Percentiles rank a stretch among this genome's conserved stretches.
Conservation (phyloP, 1,284 basidiomycete genomes). For the Schizophyllum commune region DNA sequence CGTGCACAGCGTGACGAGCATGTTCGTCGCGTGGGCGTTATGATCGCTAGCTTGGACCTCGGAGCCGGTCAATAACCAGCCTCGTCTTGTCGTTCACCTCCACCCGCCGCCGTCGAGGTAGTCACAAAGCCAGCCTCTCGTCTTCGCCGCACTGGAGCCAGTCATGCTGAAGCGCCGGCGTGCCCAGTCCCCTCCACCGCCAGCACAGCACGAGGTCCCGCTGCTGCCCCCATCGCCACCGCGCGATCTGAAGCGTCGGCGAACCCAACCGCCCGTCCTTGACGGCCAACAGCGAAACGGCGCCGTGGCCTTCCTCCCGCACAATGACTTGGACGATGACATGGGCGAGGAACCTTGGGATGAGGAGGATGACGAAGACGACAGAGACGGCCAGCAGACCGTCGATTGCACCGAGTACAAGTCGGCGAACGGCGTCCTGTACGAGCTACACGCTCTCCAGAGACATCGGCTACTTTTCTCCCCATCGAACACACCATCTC, state of each 20-base stretch:
- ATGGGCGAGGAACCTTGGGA: slow-evolving; percentile 23
- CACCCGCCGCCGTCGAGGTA: no score
- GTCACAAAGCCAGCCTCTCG: neutral
- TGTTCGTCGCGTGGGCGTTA: neutral
- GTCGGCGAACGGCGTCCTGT: slow-evolving; percentile 51
- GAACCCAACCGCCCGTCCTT: slow-evolving; percentile 36
- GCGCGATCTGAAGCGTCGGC: slow-evolving; percentile 37
- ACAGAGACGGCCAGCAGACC: slow-evolving; percentile 13
- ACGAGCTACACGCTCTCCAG: slow-evolving; percentile 59
- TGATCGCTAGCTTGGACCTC: neutral
- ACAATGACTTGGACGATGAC: slow-evolving; percentile 19
- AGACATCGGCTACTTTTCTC: slow-evolving; percentile 50
- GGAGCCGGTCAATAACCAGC: neutral
- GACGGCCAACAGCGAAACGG: slow-evolving; percentile 34
- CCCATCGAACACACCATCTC: slow-evolving; percentile 14
- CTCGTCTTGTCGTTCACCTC: no score
- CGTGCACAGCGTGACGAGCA: no score
- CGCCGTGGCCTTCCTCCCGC: neutral
- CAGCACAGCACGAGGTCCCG: slow-evolving; percentile 20
- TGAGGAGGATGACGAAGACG: slow-evolving; percentile 28
- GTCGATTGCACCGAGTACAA: slow-evolving; percentile 35
- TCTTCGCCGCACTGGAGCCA: neutral
- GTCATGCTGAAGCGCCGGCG: slow-evolving; percentile 66
- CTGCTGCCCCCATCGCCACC: slow-evolving; percentile 24
- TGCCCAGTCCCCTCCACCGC: slow-evolving; percentile 39